Evolutionary conservation across 805 yeast species (phyloP).

Genomic region (Metschnikowia proteae): DNA sequence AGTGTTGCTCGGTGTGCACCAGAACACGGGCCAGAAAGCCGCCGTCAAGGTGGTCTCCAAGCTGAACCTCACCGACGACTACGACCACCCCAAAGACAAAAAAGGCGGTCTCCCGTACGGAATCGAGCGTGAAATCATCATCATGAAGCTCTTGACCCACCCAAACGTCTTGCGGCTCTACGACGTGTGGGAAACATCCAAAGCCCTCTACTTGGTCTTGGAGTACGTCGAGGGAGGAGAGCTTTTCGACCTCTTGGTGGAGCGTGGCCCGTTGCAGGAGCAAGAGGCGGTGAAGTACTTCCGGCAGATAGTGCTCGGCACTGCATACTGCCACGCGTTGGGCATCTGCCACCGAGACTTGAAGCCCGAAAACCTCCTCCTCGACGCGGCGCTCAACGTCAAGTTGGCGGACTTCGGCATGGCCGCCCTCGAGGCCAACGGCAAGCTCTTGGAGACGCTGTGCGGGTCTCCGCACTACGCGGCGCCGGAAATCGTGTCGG

Average conservation of each 20-base stretch:
- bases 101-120: constrained; percentile 77
- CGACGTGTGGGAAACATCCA: constrained; percentile 97
- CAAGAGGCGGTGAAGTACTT: constrained; percentile 72
- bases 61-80: constrained; percentile 44
- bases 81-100: constrained; percentile 21
- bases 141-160: constrained; percentile 92
- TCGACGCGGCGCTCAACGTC: constrained; percentile 63
- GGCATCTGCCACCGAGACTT: constrained; percentile 80
- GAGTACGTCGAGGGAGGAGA: constrained; percentile 92
- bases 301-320: constrained; percentile 73
- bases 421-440: constrained; percentile 80
- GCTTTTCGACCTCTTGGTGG: constrained; percentile 68
- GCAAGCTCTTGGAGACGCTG: constrained; percentile 68
- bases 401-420: constrained; percentile 86
- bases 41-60: constrained; percentile 83
- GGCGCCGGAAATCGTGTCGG: constrained; percentile 81
- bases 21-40: constrained; percentile 66
- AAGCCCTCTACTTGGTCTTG: constrained; percentile 73
- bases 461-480: constrained; percentile 91
- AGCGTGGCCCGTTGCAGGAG: constrained; percentile 67
- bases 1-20: constrained; percentile 70
- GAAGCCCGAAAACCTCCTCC: constrained; percentile 73
- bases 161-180: constrained; percentile 89
- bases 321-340: constrained; percentile 74
- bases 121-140: constrained; percentile 93